Base-by-base conservation (phyloP, 2,329 filamentous ascomycete species). In the Aspergillus sergii region DNA sequence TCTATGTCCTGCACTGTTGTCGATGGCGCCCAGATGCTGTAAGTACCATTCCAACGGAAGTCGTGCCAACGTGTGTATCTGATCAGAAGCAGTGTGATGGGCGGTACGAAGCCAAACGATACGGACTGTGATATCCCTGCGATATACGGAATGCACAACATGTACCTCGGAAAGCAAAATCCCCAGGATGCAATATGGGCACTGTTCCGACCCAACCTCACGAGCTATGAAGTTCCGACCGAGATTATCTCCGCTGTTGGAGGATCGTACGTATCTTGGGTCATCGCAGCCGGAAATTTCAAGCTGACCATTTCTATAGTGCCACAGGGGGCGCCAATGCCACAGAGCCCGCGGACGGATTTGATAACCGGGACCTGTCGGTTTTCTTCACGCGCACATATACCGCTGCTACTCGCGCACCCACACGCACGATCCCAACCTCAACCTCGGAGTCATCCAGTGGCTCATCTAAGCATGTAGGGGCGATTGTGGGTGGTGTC, bases 131-230 rank as follows among this genome's bases (percentile, higher is more conserved):
- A 62, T 23, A 48, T 58, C 6, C 48, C 56, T 11, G 21, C 41
- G 16, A 55, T 58, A 34, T 58, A 46, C 48, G 60, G 46, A 12
- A 55, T 62, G 56, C 60, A 62, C 36, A 62, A 62, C 36, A 39
- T 62, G 56, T 57, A 62, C n/a, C 48, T 62, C 7, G 60, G 60
- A 1, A 54, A 62, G n/a, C 60, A 62, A 32, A 62, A 62, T 16
- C 14, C 60, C 4, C n/a, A 58, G 14, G 10, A 57, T 2, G 21
- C 28, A 2, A 57, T 46, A 10, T 60, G 59, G 59, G 57, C 57
- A 14, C 10, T 12, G 36, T 60, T 55, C 9, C 19, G 58, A 55
- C 41, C 58, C 0, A 60, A 60, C 32, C 6, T 60, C 39, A 60
- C 58, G 28, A 48, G n/a, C 23, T 60, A 60, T 28, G 10, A 56